Conservation (phyloP, 2,329 filamentous ascomycete genomes). For the Aspergillus quadricinctus region DNA sequence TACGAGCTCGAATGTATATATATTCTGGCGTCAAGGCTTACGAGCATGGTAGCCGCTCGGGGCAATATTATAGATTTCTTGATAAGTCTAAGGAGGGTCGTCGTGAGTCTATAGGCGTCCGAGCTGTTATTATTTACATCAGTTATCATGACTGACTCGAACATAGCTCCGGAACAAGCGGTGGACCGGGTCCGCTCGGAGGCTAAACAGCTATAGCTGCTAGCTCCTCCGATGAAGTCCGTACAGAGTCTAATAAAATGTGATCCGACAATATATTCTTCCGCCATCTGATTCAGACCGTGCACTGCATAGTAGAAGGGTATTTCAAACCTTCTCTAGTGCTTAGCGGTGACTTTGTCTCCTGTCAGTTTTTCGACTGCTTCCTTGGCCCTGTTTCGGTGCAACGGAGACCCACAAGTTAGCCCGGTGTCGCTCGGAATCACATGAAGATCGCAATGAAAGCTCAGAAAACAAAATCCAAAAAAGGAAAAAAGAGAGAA, state of each 20-base stretch:
- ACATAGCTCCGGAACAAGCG: background rate
- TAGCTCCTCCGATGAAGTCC: background rate
- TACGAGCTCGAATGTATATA: background rate
- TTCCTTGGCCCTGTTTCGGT: constrained; percentile 55
- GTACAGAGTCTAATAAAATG: background rate
- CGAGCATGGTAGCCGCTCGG: background rate
- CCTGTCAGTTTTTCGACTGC: constrained; percentile 62
- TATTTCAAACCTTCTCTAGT: constrained; percentile 49
- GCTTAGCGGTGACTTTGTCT: constrained; percentile 61
- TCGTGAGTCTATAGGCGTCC: background rate
- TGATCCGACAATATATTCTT: background rate
- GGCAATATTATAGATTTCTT: background rate
- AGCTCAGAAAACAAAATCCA: background rate
- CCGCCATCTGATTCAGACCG: background rate
- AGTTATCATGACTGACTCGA: background rate
- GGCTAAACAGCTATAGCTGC: background rate
- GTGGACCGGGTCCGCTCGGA: background rate
- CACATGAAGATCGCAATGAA: constrained; percentile 18
- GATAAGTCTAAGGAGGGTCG: background rate
- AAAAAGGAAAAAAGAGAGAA: constrained; percentile 4
- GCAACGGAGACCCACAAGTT: constrained; percentile 26
- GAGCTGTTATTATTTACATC: background rate
- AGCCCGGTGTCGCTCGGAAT: constrained; percentile 23
- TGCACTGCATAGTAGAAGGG: constrained; percentile 28
- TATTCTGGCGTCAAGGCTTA: background rate